These are phyloP conservation scores for Claviceps fusiformis DNA, from an alignment of 2,329 filamentous ascomycete species.

Conservation along the genomic window DNA sequence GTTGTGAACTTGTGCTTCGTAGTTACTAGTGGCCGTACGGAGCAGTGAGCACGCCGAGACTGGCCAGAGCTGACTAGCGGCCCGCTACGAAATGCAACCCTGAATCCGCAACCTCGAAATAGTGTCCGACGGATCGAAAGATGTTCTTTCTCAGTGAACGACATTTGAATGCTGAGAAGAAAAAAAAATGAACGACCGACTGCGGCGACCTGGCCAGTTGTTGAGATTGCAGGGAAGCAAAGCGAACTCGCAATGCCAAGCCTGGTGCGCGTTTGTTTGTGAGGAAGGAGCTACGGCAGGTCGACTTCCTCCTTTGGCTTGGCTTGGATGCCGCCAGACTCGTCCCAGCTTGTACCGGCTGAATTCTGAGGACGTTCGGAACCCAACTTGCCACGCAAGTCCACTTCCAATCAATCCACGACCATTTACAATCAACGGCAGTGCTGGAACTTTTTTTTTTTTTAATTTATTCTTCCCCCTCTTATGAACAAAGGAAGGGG, in stretches of 20 bases:
- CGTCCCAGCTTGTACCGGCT: not conserved
- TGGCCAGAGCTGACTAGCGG: not conserved
- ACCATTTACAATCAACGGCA: not conserved
- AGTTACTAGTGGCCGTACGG: not conserved
- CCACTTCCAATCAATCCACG: not conserved
- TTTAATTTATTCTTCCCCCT: too few species aligned
- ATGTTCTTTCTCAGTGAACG: too few species aligned
- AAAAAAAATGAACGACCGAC: too few species aligned
- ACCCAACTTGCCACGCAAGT: too few species aligned
- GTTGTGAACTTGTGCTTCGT: not conserved
- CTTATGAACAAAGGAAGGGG: too few species aligned
- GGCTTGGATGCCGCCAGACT: not conserved
- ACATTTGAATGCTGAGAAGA: too few species aligned
- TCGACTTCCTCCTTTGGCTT: not conserved
- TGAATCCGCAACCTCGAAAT: too few species aligned
- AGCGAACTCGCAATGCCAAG: not conserved
- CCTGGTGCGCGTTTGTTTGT: not conserved
- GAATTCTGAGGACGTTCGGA: too few species aligned
- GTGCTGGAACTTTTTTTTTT: not conserved
- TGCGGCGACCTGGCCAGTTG: not conserved
- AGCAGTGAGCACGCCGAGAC: not conserved
- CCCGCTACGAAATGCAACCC: not conserved
- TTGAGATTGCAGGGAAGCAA: not conserved
- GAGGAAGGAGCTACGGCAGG: constrained; percentile 1
- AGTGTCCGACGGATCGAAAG: too few species aligned